Percentiles rank a stretch among this genome's conserved stretches.
phyloP scores from a whole-genome alignment of 2,329 filamentous ascomycete species.

The Calonectria pseudoreteaudii region DNA sequence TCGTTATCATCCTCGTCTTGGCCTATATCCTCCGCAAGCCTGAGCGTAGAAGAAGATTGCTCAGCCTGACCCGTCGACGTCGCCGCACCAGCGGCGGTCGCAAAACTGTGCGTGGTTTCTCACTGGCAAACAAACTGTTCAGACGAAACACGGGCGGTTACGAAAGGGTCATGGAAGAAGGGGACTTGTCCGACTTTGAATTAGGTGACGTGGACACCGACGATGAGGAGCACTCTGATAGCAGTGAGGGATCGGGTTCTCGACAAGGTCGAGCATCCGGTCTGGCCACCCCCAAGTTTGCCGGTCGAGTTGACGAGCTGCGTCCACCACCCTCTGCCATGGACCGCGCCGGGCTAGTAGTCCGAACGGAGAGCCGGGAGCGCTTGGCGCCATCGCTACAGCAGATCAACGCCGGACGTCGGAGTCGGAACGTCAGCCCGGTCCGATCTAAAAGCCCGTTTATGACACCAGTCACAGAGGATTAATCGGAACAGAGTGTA shows the following conservation, averaged over 20 bases:
- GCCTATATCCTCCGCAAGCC: conserved; percentile 83
- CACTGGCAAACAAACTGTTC: conserved; percentile 74
- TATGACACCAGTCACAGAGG: conserved; percentile 62
- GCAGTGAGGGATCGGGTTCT: conserved; percentile 66
- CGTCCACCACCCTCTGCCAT: conserved; percentile 58
- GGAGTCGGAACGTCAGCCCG: conserved; percentile 68
- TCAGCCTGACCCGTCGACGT: conserved; percentile 44
- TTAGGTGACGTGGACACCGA: conserved; percentile 75
- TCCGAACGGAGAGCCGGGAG: conserved; percentile 89
- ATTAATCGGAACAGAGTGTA: conserved; percentile 35
- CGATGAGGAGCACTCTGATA: conserved; percentile 73
- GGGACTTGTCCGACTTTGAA: conserved; percentile 80
- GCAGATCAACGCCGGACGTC: conserved; percentile 66
- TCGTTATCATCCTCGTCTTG: conserved; percentile 77
- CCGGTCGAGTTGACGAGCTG: conserved; percentile 62
- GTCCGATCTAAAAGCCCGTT: conserved; percentile 70
- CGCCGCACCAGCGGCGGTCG: conserved; percentile 40
- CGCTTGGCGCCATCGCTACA: conserved; percentile 71
- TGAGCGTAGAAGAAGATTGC: conserved; percentile 69
- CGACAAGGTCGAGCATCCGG: conserved; percentile 72
- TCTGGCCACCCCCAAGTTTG: conserved; percentile 74
- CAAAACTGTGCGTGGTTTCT: conserved; percentile 63
- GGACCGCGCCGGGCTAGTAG: conserved; percentile 78
- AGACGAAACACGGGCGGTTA: conserved; percentile 71
- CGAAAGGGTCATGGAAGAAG: conserved; percentile 88